These are phyloP conservation scores for Rhododendron williamsianum DNA, from an alignment of 148 eudicot species.

Conservation along the genomic window DNA sequence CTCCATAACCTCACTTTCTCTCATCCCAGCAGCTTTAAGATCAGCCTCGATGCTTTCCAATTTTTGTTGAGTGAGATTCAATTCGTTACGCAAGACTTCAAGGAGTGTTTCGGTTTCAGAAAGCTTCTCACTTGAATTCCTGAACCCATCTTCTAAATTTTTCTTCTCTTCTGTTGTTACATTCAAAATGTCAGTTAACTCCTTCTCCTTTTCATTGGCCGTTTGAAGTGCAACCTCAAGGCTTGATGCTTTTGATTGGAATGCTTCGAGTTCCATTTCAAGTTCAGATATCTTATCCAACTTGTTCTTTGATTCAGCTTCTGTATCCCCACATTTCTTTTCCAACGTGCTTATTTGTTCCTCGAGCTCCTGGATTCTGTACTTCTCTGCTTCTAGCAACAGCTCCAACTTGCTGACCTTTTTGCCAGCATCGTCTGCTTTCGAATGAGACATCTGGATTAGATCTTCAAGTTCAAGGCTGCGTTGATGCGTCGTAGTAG, in stretches of 20 bases:
- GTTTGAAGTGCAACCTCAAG: constrained; percentile 48
- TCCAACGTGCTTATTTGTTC: constrained; percentile 48
- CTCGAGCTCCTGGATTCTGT: constrained; percentile 62
- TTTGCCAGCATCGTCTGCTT: constrained; percentile 57
- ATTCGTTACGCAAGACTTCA: constrained; percentile 43
- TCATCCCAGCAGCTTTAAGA: constrained; percentile 44
- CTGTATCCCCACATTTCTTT: constrained; percentile 43
- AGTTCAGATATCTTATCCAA: constrained; percentile 47
- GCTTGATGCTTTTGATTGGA: constrained; percentile 37
- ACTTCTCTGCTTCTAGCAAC: constrained; percentile 55
- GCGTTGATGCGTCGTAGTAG: constrained; percentile 43
- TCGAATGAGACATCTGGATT: constrained; percentile 50
- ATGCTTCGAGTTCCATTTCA: constrained; percentile 42
- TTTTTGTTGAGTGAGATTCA: constrained; percentile 44
- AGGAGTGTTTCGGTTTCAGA: constrained; percentile 53
- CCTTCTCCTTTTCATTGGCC: constrained; percentile 55
- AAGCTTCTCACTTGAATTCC: constrained; percentile 43
- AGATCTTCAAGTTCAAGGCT: constrained; percentile 60
- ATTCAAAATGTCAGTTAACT: constrained; percentile 34
- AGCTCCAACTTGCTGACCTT: constrained; percentile 50
- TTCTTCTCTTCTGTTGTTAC: constrained; percentile 47
- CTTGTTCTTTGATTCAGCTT: constrained; percentile 47
- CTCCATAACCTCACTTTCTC: constrained; percentile 54
- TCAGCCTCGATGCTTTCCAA: constrained; percentile 57
- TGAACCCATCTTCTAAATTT: constrained; percentile 45